Evolutionary conservation across 306 rosid genomes (phyloP).

Genomic region (Corylus americana): DNA sequence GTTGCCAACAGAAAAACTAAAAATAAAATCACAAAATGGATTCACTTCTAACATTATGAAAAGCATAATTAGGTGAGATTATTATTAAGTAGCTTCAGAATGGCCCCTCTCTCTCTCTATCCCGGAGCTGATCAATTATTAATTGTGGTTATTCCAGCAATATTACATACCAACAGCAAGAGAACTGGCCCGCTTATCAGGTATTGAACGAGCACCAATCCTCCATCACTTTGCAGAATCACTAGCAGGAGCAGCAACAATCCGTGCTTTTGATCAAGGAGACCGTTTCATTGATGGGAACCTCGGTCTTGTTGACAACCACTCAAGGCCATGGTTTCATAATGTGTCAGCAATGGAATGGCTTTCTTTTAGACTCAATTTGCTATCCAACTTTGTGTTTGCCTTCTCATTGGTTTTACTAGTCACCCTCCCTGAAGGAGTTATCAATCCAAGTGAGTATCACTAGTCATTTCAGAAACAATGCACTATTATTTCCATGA

Average conservation of each 20-base stretch:
- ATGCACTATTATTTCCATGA: not conserved
- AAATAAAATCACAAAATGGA: not conserved
- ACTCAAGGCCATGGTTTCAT: constrained; percentile 96
- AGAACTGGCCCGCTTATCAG: constrained; percentile 87
- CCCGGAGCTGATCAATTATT: constrained; percentile 12
- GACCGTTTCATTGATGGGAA: constrained; percentile 64
- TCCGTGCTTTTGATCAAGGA: constrained; percentile 88
- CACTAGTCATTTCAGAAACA: constrained; percentile 5
- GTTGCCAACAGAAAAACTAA: not conserved
- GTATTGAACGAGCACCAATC: constrained; percentile 82
- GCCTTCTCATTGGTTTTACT: constrained; percentile 83
- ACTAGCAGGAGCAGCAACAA: constrained; percentile 81
- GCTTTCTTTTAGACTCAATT: constrained; percentile 87
- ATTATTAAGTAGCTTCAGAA: not conserved
- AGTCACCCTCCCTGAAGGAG: constrained; percentile 86
- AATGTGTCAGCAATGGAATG: constrained; percentile 94
- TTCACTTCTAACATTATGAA: not conserved
- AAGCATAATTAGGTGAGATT: not conserved
- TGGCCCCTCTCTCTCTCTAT: not conserved
- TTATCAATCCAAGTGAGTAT: constrained; percentile 86
- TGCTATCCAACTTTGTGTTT: constrained; percentile 88
- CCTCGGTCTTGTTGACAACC: constrained; percentile 64
- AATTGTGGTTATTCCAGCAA: constrained; percentile 49
- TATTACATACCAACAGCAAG: constrained; percentile 94
- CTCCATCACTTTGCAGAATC: constrained; percentile 95